A percentile compares a stretch with the other conserved stretches of the same genome.
phyloP scores from a whole-genome alignment of 805 yeast species.

The Candida railenensis region DNA sequence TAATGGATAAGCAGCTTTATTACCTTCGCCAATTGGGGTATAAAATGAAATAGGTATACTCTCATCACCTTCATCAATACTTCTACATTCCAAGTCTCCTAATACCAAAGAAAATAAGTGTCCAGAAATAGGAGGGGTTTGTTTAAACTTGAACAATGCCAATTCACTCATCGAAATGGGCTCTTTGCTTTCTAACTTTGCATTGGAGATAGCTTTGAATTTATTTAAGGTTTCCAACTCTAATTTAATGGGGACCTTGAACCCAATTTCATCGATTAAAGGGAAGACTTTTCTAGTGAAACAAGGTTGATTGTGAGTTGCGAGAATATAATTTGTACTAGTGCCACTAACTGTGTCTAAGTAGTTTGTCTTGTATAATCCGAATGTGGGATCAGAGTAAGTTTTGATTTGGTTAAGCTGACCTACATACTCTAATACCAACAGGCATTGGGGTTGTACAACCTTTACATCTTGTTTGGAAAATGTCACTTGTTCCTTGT shows the following conservation, averaged over 20 bases:
- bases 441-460: background rate
- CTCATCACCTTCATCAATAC: conserved; percentile 9
- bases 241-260: conserved; percentile 52
- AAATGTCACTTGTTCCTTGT: conserved; percentile 32
- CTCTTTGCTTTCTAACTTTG: conserved; percentile 25
- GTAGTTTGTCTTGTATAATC: conserved; percentile 68
- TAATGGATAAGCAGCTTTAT: conserved; percentile 50
- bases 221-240: conserved; percentile 43
- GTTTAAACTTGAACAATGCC: conserved; percentile 41
- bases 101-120: conserved; percentile 67
- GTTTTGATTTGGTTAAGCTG: conserved; percentile 50
- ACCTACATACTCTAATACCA: conserved; percentile 47
- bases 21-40: conserved; percentile 53
- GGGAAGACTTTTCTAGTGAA: conserved; percentile 67
- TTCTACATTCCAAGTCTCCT: conserved; percentile 53
- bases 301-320: conserved; percentile 74
- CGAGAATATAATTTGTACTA: conserved; percentile 51
- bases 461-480: conserved; percentile 16
- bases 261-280: conserved; percentile 62
- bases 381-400: conserved; percentile 56
- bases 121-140: conserved; percentile 59
- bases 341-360: conserved; percentile 48
- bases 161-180: conserved; percentile 21
- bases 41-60: conserved; percentile 49
- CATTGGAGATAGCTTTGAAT: conserved; percentile 54